Conservation (phyloP, 2,329 filamentous ascomycete species). For the Aspergillus glaucus region DNA sequence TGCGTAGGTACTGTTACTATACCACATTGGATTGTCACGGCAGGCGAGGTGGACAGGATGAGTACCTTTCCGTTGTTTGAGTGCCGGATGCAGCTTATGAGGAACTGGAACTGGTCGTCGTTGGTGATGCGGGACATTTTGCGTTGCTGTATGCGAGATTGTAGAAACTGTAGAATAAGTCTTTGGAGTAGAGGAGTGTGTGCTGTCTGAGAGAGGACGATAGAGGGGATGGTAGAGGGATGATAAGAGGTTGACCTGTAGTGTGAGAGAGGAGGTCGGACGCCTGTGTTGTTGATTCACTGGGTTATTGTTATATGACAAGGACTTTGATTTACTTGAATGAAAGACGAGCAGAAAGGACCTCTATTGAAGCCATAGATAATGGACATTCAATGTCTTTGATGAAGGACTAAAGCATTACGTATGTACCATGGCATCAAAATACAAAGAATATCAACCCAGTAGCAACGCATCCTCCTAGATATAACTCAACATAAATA, state of each 20-base stretch:
- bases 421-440: no score
- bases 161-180: not conserved
- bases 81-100: slow-evolving; percentile 60
- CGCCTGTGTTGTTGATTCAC: no score
- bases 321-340: no score
- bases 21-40: not conserved
- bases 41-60: not conserved
- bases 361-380: no score
- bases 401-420: no score
- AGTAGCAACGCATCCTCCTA: no score
- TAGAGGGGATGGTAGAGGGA: not conserved
- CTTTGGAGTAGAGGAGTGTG: not conserved
- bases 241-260: not conserved
- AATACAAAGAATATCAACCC: no score
- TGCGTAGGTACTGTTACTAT: slow-evolving; percentile 23
- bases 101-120: slow-evolving; percentile 58
- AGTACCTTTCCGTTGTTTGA: slow-evolving; percentile 55
- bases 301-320: no score
- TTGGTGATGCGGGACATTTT: slow-evolving; percentile 47
- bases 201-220: not conserved
- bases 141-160: not conserved
- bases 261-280: no score
- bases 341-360: no score
- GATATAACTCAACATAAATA: no score
- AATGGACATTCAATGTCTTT: no score